A percentile compares a stretch with the other conserved stretches of the same genome.
Conservation (phyloP, 805 yeast genomes). For the Suhomyces faveliae region DNA sequence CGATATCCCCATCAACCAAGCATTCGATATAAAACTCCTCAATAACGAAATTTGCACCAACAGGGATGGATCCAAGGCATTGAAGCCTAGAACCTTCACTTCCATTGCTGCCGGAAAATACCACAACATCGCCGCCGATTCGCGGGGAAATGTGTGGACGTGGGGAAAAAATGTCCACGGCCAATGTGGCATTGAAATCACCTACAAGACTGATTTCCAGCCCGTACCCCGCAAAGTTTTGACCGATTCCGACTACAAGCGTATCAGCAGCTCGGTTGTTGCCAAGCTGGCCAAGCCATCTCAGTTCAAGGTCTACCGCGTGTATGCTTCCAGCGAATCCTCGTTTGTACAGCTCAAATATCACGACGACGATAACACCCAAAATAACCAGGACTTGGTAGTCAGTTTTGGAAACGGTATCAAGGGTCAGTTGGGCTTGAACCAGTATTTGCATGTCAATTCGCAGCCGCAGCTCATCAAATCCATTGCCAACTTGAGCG, state of each 20-base stretch:
- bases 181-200: conserved; percentile 73
- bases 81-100: conserved; percentile 45
- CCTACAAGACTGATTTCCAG: conserved; percentile 61
- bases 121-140: conserved; percentile 72
- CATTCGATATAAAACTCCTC: conserved; percentile 53
- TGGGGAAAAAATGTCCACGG: conserved; percentile 87
- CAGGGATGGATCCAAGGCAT: conserved; percentile 18
- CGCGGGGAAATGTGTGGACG: conserved; percentile 67
- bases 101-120: conserved; percentile 70
- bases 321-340: conserved; percentile 72
- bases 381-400: conserved; percentile 22
- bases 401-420: conserved; percentile 82
- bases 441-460: conserved; percentile 71
- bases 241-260: conserved; percentile 12
- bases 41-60: conserved; percentile 42
- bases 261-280: conserved; percentile 29
- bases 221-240: conserved; percentile 61
- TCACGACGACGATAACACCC: conserved; percentile 15
- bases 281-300: conserved; percentile 36
- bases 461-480: conserved; percentile 61
- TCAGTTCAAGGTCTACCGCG: conserved; percentile 49
- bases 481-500: conserved; percentile 46
- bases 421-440: conserved; percentile 83
- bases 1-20: conserved; percentile 23
- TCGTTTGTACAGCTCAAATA: conserved; percentile 29